A percentile compares a stretch with the other conserved stretches of the same genome.
Conservation (phyloP, 768 basidiomycete species). For the Termitomyces sp. region DNA sequence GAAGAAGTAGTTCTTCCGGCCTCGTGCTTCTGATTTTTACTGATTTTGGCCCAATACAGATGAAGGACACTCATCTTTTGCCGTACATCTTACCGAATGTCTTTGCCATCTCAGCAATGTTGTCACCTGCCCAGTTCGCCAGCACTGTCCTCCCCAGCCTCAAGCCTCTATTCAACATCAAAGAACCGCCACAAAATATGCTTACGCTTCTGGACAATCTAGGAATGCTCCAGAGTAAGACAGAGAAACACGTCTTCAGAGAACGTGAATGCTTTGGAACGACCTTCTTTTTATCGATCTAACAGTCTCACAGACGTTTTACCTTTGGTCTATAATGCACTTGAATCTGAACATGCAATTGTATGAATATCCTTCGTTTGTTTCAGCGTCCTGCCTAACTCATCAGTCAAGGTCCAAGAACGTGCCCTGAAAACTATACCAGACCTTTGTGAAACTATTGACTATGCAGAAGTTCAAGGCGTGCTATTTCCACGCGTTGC, state of each 20-base stretch:
- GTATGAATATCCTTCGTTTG: constrained; percentile 37
- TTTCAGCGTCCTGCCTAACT: background rate
- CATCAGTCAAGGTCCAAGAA: constrained; percentile 76
- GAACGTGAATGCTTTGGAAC: constrained; percentile 62
- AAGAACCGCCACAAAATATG: constrained; percentile 98
- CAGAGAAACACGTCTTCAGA: constrained; percentile 79
- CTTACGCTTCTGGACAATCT: constrained; percentile 90
- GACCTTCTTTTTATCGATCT: constrained; percentile 1
- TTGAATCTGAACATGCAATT: constrained; percentile 91
- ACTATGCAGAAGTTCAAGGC: constrained; percentile 92
- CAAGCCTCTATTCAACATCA: constrained; percentile 85
- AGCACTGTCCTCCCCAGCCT: constrained; percentile 79
- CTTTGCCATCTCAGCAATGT: constrained; percentile 78
- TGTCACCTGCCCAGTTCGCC: constrained; percentile 81
- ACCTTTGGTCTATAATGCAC: constrained; percentile 91
- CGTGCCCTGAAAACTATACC: constrained; percentile 83
- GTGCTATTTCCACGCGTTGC: constrained; percentile 91
- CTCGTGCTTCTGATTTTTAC: background rate
- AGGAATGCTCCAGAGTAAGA: constrained; percentile 83
- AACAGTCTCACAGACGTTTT: constrained; percentile 72
- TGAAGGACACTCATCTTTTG: constrained; percentile 91
- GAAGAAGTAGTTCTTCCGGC: constrained; percentile 66
- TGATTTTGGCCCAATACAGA: constrained; percentile 40
- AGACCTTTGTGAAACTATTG: constrained; percentile 86
- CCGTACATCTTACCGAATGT: constrained; percentile 97